Conservation (phyloP, 495 filamentous ascomycete genomes). For the Penicillium macrosclerotiorum region DNA sequence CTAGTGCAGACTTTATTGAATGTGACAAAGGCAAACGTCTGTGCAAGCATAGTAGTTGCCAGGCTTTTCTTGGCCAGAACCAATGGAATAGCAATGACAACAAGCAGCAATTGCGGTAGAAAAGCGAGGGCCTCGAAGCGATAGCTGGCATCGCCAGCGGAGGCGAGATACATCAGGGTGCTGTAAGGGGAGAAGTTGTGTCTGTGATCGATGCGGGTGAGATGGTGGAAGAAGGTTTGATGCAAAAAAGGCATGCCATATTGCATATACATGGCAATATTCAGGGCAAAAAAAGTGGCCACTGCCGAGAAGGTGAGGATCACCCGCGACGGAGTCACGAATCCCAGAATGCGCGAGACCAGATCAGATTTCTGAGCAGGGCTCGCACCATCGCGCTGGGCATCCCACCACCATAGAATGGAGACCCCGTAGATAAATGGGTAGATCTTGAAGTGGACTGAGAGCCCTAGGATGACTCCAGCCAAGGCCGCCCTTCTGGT, state of each 20-base stretch:
- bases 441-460: slow-evolving; percentile 98
- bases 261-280: slow-evolving; percentile 71
- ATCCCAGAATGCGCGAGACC: slow-evolving; percentile 34
- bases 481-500: slow-evolving; percentile 58
- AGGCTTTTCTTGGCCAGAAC: slow-evolving; percentile 80
- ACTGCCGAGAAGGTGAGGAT: slow-evolving; percentile 64
- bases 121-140: slow-evolving; percentile 81
- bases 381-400: slow-evolving; percentile 32
- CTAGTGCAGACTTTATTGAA: slow-evolving; percentile 99
- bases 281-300: slow-evolving; percentile 66
- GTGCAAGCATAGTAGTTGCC: slow-evolving; percentile 88
- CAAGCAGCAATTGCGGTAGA: slow-evolving; percentile 78
- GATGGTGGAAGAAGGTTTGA: slow-evolving; percentile 89
- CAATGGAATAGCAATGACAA: slow-evolving; percentile 72
- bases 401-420: slow-evolving; percentile 85
- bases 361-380: slow-evolving; percentile 2
- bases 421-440: slow-evolving; percentile 90
- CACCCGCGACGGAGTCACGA: slow-evolving; percentile 62
- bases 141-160: slow-evolving; percentile 49
- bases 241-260: slow-evolving; percentile 74
- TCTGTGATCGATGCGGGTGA: slow-evolving; percentile 91
- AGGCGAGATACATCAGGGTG: slow-evolving; percentile 80
- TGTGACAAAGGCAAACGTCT: slow-evolving; percentile 94
- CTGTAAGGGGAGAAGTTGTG: slow-evolving; percentile 99
- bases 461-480: slow-evolving; percentile 73